Conservation (phyloP, 495 filamentous ascomycete species). For the Hyaloscypha hepaticicola region DNA sequence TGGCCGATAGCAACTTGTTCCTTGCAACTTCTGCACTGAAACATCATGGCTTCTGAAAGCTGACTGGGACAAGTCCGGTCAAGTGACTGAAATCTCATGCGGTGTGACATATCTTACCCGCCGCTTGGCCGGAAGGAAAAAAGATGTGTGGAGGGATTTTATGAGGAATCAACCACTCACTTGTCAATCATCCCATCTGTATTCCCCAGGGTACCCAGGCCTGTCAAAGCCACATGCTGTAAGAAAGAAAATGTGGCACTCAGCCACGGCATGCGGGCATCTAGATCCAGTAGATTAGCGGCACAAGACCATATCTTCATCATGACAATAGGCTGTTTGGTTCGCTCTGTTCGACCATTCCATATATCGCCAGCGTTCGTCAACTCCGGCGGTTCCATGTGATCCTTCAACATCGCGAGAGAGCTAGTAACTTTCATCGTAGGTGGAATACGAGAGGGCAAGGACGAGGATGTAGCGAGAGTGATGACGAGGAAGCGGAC, state of each 20-base stretch:
- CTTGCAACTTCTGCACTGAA: conserved; percentile 8
- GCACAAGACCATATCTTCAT: conserved; percentile 73
- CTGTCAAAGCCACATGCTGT: conserved; percentile 67
- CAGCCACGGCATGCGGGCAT: conserved; percentile 84
- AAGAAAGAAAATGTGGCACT: conserved; percentile 66
- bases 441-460: conserved; percentile 45
- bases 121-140: conserved; percentile 30
- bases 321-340: conserved; percentile 66
- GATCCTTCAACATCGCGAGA: conserved; percentile 8
- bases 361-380: conserved; percentile 10
- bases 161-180: conserved; percentile 56
- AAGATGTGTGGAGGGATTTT: conserved; percentile 31
- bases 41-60: conserved; percentile 33
- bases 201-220: conserved; percentile 70
- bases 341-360: conserved; percentile 28
- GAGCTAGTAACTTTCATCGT: conserved; percentile 22
- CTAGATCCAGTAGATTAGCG: conserved; percentile 65
- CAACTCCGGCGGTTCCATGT: conserved; percentile 11
- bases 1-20: conserved; percentile 25
- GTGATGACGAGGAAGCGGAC: conserved; percentile 59
- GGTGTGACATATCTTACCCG: conserved; percentile 36
- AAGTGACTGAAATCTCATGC: conserved; percentile 70
- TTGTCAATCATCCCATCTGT: conserved; percentile 81
- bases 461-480: conserved; percentile 49
- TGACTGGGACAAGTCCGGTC: conserved; percentile 45